Base-by-base conservation (phyloP, 129 eudicot species). In the Deinandra increscens region DNA sequence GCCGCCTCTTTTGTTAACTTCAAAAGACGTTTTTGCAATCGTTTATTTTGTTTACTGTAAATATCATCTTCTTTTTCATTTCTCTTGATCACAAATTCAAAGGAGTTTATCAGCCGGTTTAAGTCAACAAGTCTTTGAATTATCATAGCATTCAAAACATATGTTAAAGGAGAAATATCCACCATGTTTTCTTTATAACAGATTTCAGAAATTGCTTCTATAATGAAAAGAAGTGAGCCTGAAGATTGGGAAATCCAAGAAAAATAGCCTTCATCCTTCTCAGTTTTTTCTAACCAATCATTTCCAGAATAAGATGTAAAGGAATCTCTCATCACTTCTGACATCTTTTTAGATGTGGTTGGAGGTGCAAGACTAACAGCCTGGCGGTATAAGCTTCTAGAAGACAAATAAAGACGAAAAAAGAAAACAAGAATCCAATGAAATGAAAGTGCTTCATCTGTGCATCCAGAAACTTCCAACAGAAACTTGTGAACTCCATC, bases 71-170 rank as follows among this genome's bases (percentile, higher is more conserved):
- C 42, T 15, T 59, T 69, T 39, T 79, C 79, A 68, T 78, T 82
- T 78, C 82, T 75, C 77, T 75, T 80, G 60, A 78, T 53, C 70
- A 77, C 38, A 76, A 81, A 93, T 12, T 85, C 85, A 29, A 82
- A 68, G 60, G 88, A 82, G 18, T 79, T 83, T 17, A 93, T 75
- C 80, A 81, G 80, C 83, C 86, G 66, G 60, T 83, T 86, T 66
- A 93, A 69, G 76, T 93, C 99, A 78, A 60, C 82, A 76, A 93
- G 87, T 78, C 97, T 83, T 80, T 93, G 97, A 62, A 89, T 68
- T 48, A 90, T 71, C 91, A 89, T 89, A 15, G 76, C 65, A 78
- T 65, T 82, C 49, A 87, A 58, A 64, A 87, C 85, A 72, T 85
- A 93, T 36, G 82, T 77, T 74, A 93, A 23, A 43, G 95, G 75